Evolutionary conservation across 768 basidiomycete genomes (phyloP).

Genomic region (Russula sp.): DNA sequence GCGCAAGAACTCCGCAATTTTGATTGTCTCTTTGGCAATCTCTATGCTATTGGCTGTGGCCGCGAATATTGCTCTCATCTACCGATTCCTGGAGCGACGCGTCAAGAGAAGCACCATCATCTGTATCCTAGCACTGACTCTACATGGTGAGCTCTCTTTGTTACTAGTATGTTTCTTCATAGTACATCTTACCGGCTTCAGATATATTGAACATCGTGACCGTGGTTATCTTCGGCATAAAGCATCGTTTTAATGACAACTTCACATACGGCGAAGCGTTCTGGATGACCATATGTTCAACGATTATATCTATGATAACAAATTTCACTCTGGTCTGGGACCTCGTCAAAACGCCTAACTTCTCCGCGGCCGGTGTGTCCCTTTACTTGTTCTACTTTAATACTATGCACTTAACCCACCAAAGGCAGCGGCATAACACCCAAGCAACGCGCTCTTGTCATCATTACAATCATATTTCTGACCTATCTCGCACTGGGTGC

Average conservation of each 20-base stretch:
- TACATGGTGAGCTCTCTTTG: constrained; percentile 51
- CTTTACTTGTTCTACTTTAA: neutral
- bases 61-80: constrained; percentile 62
- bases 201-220: constrained; percentile 64
- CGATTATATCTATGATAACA: constrained; percentile 54
- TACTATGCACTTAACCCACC: constrained; percentile 10
- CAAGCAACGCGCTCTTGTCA: constrained; percentile 73
- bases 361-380: constrained; percentile 52
- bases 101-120: constrained; percentile 58
- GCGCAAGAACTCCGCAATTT: constrained; percentile 47
- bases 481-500: constrained; percentile 71
- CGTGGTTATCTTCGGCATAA: constrained; percentile 56
- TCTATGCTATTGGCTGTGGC: constrained; percentile 63
- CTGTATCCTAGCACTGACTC: constrained; percentile 56
- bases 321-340: constrained; percentile 67
- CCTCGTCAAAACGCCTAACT: constrained; percentile 51
- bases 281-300: constrained; percentile 77
- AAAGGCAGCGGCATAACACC: constrained; percentile 74
- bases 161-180: neutral
- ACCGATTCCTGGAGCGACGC: constrained; percentile 65
- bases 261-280: constrained; percentile 64
- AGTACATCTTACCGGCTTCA: constrained; percentile 27
- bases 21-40: constrained; percentile 55
- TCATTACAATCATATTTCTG: constrained; percentile 69
- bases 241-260: constrained; percentile 54